Base-by-base conservation (phyloP, 805 yeast species). In the Wickerhamomyces hampshirensis region DNA sequence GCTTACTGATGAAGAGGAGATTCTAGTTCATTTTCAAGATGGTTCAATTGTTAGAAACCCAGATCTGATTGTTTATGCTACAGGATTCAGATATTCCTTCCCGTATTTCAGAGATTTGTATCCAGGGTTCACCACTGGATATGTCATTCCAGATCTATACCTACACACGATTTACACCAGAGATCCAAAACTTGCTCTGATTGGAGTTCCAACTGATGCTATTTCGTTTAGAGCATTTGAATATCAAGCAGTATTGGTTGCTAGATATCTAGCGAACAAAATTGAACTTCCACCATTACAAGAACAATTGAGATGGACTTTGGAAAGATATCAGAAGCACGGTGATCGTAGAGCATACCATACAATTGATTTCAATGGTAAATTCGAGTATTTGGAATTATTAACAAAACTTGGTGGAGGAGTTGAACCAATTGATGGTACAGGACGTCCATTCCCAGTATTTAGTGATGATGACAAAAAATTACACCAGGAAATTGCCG, bases 1-100 rank as follows among this genome's bases (percentile, higher is more conserved):
- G 28, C 44, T 63, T 8, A 26, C 35, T 1, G 47, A 52, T 28
- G 44, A 55, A 1, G 66, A 17, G 7, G 38, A 43, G 3, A 30
- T 55, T 8, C 18, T 38, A 8, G 63, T 74, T 4, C 49, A 56
- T 5, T 72, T 77, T 35, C 60, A 37, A 1, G 74, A 73, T 38
- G 84, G 77, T 5, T 41, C 61, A 4, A 51, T 40, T 9, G 44
- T 76, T 1, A 38, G 41, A 3, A 62, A 60, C 19, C 67, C 80
- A 23, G 86, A 81, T 45, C 46, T 50, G 26, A 63, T 84, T 13
- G 56, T 83, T n/a, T 80, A 76, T 52, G 81, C 84, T 32, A 83
- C 91, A 0, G 93, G 93, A 1, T 83, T 80, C 57, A 62, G 71
- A 19, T 75, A 71, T 50, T 67, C 71, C 30, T 65, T 69, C 39